A percentile compares a stretch with the other conserved stretches of the same genome.
Evolutionary conservation across 352 stramenopile species (phyloP).

Genomic region (Phytophthora vignae): DNA sequence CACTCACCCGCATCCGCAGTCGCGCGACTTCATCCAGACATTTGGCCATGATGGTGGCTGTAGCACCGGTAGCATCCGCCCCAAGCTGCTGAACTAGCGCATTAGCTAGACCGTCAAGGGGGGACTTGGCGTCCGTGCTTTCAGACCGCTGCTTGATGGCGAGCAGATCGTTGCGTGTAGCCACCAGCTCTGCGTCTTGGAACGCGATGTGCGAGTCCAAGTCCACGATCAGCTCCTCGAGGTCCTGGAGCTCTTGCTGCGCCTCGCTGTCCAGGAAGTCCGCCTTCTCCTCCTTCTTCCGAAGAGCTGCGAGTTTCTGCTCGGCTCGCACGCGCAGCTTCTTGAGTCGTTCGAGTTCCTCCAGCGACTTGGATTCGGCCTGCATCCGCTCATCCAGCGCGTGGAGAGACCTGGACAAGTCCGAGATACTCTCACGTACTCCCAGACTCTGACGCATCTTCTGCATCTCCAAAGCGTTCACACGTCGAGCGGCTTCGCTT

Average conservation of each 20-base stretch:
- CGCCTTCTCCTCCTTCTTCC: constrained; percentile 53
- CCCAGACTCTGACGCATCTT: constrained; percentile 80
- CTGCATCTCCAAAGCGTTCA: constrained; percentile 86
- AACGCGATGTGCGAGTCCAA: constrained; percentile 85
- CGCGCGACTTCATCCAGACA: constrained; percentile 63
- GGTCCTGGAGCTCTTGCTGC: constrained; percentile 72
- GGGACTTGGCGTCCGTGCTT: constrained; percentile 46
- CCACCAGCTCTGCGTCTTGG: constrained; percentile 72
- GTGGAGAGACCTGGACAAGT: constrained; percentile 68
- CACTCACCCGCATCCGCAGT: constrained; percentile 54
- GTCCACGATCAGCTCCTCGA: constrained; percentile 83
- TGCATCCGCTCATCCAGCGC: constrained; percentile 74
- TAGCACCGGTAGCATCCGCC: constrained; percentile 1
- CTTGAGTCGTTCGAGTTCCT: constrained; percentile 74
- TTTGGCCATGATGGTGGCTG: constrained; percentile 48
- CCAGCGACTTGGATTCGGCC: constrained; percentile 57
- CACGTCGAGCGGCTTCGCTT: constrained; percentile 56
- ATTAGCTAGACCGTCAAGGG: constrained; percentile 49
- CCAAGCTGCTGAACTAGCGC: constrained; percentile 44
- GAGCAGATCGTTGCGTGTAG: constrained; percentile 62
- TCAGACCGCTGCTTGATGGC: constrained; percentile 54
- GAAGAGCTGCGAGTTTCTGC: constrained; percentile 61
- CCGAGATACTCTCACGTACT: constrained; percentile 78
- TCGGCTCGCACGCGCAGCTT: constrained; percentile 77
- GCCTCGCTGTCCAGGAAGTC: constrained; percentile 69